A percentile compares a stretch with the other conserved stretches of the same genome.
These are phyloP conservation scores for Candida sanyaensis DNA, from an alignment of 1,139 yeast species.

Conservation along the genomic window DNA sequence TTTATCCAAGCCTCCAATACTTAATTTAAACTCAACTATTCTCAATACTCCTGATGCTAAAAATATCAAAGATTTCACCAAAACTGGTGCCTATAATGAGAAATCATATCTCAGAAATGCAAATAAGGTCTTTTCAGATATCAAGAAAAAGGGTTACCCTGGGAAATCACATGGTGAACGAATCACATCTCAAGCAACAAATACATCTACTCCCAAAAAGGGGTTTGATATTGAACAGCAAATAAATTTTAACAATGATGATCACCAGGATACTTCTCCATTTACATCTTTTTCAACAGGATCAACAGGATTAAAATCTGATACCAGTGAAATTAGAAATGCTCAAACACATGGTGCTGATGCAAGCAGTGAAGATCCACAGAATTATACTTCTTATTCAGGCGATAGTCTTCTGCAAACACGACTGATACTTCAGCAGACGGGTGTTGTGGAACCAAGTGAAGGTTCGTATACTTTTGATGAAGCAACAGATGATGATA, in stretches of 20 bases:
- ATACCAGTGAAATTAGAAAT: slow-evolving; percentile 9
- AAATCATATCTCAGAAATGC: slow-evolving; percentile 42
- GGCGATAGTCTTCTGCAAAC: slow-evolving; percentile 6
- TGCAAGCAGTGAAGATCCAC: slow-evolving; percentile 6
- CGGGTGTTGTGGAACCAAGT: slow-evolving; percentile 11
- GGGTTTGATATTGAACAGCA: slow-evolving; percentile 15
- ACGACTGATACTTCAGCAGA: slow-evolving; percentile 13
- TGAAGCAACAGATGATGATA: slow-evolving; percentile 14
- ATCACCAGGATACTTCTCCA: slow-evolving; percentile 33
- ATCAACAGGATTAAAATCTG: slow-evolving; percentile 28
- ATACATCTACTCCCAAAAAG: slow-evolving; percentile 42
- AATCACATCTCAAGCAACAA: slow-evolving; percentile 22
- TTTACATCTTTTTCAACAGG: slow-evolving; percentile 20
- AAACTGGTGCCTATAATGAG: slow-evolving; percentile 34
- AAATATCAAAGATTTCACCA: slow-evolving; percentile 36
- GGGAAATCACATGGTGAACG: slow-evolving; percentile 4
- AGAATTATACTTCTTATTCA: slow-evolving; percentile 30
- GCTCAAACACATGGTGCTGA: slow-evolving; percentile 7
- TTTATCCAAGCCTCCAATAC: slow-evolving; percentile 4
- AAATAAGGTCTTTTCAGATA: slow-evolving; percentile 39
- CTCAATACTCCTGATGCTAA: slow-evolving; percentile 20
- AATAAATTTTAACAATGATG: background rate
- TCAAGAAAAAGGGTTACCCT: slow-evolving; percentile 35
- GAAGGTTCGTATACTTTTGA: slow-evolving; percentile 30
- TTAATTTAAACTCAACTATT: slow-evolving; percentile 6